Evolutionary conservation across 2,329 filamentous ascomycete genomes (phyloP), one percentile per base, ranked within the genome.

Genomic region (Ceratocystis eucalypticola): DNA sequence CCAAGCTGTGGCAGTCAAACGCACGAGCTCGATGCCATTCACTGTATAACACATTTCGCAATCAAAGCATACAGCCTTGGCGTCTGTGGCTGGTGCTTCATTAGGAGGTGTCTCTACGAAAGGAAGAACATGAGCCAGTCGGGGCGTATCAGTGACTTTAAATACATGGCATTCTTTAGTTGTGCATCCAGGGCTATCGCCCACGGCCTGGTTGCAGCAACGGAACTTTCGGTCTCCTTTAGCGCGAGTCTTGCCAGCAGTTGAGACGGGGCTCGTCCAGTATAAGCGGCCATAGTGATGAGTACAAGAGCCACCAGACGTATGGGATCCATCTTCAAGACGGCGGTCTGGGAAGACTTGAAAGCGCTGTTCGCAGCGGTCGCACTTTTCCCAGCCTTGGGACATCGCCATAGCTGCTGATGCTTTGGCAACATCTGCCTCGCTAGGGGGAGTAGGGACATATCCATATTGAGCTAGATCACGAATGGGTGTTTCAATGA

Each of bases 11-110:
- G 89, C 92, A 0, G 94, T 97, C 2, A 99, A 76, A 7, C 94
- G 89, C 66, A 97, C 87, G 20, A 99, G 81, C 74, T 99, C 94
- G 70, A 97, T 78, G 0, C 95, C 94, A 62, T 88, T 76, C 0
- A 89, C 89, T 0, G 95, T 99, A 73, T 96, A 97, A 3, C 89
- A 90, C 94, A 99, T 99, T 74, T 99, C 94, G 72, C 94, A 97
- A 74, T 99, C 94, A 71, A 99, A 93, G 69, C 86, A 88, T 10
- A 97, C 85, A 1, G 88, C 89, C 45, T 83, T 82, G 64, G 81
- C 77, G 1, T 75, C 71, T 0, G 79, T 77, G 1, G 77, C 79
- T 17, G 67, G 67, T 1, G 76, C 71, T 1, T 77, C 74, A 70
- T 91, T 91, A 12, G 80, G 76, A 0, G 92, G 92, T 0, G 94